These are phyloP conservation scores for Santalum album DNA, from an alignment of 164 flowering plant genomes.

Conservation along the genomic window DNA sequence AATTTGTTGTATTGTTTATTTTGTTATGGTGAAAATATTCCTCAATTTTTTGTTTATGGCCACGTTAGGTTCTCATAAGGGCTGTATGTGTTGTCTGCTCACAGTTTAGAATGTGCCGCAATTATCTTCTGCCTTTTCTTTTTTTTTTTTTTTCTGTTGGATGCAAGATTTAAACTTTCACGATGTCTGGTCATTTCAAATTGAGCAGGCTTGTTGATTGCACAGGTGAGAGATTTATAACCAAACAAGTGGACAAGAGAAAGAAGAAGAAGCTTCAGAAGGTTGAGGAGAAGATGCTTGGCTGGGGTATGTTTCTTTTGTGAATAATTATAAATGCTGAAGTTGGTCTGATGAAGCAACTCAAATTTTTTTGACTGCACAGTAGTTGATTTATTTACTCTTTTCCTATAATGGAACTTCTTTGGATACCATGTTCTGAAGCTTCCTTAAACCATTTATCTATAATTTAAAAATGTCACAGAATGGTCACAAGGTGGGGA, in stretches of 20 bases:
- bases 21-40: constrained; percentile 3
- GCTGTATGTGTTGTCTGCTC: too few species aligned
- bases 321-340: not conserved
- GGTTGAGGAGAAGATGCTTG: constrained; percentile 86
- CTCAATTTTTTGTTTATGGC: not conserved
- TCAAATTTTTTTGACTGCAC: not conserved
- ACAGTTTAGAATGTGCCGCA: not conserved
- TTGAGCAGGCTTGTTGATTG: not conserved
- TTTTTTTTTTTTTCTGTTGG: not conserved
- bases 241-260: constrained; percentile 68
- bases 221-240: constrained; percentile 77
- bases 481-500: too few species aligned
- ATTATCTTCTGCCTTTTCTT: too few species aligned
- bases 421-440: not conserved
- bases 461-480: too few species aligned
- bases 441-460: too few species aligned
- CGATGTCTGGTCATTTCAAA: not conserved
- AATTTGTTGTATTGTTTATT: not conserved
- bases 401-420: not conserved
- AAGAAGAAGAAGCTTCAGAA: constrained; percentile 80
- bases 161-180: not conserved
- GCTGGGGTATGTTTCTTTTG: constrained; percentile 65
- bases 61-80: too few species aligned
- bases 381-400: not conserved
- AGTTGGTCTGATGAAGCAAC: not conserved